Conservation (phyloP, 2,329 filamentous ascomycete genomes). For the Penicillium psychrosexuale region DNA sequence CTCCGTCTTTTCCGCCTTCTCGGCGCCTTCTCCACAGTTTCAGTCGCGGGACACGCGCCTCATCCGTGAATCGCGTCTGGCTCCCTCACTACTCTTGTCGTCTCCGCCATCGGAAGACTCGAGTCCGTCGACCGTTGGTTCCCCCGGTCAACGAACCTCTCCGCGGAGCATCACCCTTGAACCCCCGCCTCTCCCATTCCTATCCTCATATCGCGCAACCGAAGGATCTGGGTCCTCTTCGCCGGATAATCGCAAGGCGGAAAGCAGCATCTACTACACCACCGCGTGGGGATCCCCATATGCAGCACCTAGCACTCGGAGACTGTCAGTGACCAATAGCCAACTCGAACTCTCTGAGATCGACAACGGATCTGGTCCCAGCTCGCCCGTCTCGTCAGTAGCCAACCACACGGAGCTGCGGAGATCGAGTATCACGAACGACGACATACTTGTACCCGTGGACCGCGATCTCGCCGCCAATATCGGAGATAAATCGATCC, state of each 20-base stretch:
- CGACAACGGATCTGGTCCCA: constrained; percentile 32
- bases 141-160: constrained; percentile 30
- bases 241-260: constrained; percentile 42
- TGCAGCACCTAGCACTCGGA: constrained; percentile 56
- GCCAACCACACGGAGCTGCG: constrained; percentile 28
- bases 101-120: constrained; percentile 38
- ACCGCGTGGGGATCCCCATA: constrained; percentile 93
- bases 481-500: constrained; percentile 37
- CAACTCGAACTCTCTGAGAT: constrained; percentile 51
- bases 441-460: constrained; percentile 27
- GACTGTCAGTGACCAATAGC: constrained; percentile 39
- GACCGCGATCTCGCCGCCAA: constrained; percentile 22
- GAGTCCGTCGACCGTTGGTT: constrained; percentile 36
- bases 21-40: constrained; percentile 35
- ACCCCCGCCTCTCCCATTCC: constrained; percentile 30
- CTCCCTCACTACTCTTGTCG: constrained; percentile 32
- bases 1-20: constrained; percentile 38
- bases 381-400: constrained; percentile 35
- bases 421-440: constrained; percentile 29
- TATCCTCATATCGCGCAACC: constrained; percentile 32
- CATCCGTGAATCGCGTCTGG: constrained; percentile 31
- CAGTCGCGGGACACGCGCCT: constrained; percentile 27
- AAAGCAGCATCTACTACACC: constrained; percentile 60
- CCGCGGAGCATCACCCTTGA: constrained; percentile 29
- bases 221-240: constrained; percentile 41